Evolutionary conservation across 192 early-diverging fungal species (phyloP).

Genomic region (Backusella tarrabulga): DNA sequence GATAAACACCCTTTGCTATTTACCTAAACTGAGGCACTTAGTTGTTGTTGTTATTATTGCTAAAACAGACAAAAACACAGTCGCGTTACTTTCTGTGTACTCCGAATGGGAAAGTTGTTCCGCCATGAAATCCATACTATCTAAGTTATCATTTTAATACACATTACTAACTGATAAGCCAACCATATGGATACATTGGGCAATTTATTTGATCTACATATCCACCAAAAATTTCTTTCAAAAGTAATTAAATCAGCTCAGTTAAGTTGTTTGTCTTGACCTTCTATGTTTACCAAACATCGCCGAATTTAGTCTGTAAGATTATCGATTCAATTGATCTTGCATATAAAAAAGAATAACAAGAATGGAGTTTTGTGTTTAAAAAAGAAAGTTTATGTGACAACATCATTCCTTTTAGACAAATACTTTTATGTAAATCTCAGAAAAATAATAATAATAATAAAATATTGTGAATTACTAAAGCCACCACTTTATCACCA

Average conservation of each 20-base stretch:
- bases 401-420: neutral
- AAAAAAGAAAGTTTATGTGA: neutral
- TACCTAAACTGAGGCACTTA: neutral
- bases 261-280: neutral
- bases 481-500: neutral
- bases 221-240: neutral
- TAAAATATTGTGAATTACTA: neutral
- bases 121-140: neutral
- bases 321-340: neutral
- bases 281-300: neutral
- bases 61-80: slow-evolving; percentile 1
- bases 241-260: neutral
- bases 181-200: neutral
- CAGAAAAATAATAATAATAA: neutral
- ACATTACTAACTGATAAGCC: neutral
- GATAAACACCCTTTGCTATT: neutral
- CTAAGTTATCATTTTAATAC: neutral
- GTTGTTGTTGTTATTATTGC: neutral
- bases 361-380: neutral
- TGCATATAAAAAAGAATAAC: neutral
- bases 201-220: neutral
- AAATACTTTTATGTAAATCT: neutral
- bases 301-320: neutral
- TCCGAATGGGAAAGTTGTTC: neutral
- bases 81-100: neutral